A percentile compares a stretch with the other conserved stretches of the same genome.
Evolutionary conservation across 352 stramenopile genomes (phyloP).

Genomic region (Phytophthora multivora): DNA sequence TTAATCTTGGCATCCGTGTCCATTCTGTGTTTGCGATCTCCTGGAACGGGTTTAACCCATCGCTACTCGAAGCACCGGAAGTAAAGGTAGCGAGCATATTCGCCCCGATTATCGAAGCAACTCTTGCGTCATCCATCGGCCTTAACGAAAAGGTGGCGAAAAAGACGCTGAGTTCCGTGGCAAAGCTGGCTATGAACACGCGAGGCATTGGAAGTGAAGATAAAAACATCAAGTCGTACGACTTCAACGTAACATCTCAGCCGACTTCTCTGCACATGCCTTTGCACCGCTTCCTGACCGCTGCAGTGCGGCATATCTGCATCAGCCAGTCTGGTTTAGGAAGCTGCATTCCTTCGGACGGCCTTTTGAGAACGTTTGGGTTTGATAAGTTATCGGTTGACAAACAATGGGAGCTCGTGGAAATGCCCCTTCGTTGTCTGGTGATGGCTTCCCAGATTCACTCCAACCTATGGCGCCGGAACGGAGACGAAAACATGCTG

Average conservation of each 20-base stretch:
- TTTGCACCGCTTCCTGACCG: conserved; percentile 80
- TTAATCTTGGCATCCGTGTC: conserved; percentile 87
- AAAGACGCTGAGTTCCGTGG: conserved; percentile 51
- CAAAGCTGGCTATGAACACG: conserved; percentile 33
- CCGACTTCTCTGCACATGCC: conserved; percentile 81
- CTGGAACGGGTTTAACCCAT: conserved; percentile 69
- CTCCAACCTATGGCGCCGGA: conserved; percentile 85
- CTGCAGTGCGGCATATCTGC: conserved; percentile 71
- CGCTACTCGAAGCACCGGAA: conserved; percentile 37
- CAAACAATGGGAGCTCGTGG: conserved; percentile 67
- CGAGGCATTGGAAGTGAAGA: conserved; percentile 17
- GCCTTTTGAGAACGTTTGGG: conserved; percentile 59
- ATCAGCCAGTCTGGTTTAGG: conserved; percentile 62
- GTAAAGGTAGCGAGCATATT: conserved; percentile 54
- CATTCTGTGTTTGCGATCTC: conserved; percentile 84
- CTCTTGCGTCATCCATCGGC: conserved; percentile 46
- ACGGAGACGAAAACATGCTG: conserved; percentile 90
- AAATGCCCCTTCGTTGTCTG: conserved; percentile 80
- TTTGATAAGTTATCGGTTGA: conserved; percentile 53
- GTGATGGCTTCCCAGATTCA: conserved; percentile 90
- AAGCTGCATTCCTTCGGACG: conserved; percentile 49
- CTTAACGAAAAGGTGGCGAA: conserved; percentile 59
- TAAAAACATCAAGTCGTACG: conserved; percentile 46
- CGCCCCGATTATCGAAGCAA: conserved; percentile 42
- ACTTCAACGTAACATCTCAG: conserved; percentile 67